These are phyloP conservation scores for Phlegmacium glaucopus DNA, from an alignment of 768 basidiomycete genomes.

Conservation along the genomic window DNA sequence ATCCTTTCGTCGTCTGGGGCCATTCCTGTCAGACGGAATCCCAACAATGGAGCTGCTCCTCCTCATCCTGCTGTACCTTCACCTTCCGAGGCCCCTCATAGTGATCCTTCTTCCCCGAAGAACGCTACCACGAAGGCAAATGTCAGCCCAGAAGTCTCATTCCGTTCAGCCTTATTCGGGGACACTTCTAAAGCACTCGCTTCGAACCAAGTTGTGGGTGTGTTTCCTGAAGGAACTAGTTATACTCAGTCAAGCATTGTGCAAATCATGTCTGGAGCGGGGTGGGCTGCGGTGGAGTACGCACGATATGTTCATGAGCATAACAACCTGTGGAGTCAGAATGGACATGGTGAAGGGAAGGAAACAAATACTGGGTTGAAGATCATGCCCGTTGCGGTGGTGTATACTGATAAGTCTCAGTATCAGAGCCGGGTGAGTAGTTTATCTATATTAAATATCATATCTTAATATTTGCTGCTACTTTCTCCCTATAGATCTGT, in stretches of 20 bases:
- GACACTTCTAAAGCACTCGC: constrained; percentile 56
- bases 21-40: constrained; percentile 69
- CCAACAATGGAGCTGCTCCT: constrained; percentile 32
- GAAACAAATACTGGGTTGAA: constrained; percentile 29
- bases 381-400: constrained; percentile 63
- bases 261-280: constrained; percentile 57
- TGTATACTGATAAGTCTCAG: constrained; percentile 66
- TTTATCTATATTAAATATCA: neutral
- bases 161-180: constrained; percentile 46
- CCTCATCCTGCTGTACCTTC: constrained; percentile 3
- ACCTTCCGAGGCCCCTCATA: constrained; percentile 1
- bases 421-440: constrained; percentile 54
- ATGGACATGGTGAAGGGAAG: constrained; percentile 8
- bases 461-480: neutral
- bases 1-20: constrained; percentile 63
- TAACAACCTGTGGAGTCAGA: neutral
- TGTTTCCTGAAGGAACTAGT: constrained; percentile 66
- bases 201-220: constrained; percentile 52
- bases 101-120: neutral
- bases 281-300: constrained; percentile 74
- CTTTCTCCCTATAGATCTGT: constrained; percentile 10
- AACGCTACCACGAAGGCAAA: neutral
- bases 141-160: constrained; percentile 3
- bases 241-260: constrained; percentile 45
- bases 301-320: constrained; percentile 32